Conservation (phyloP, 2,329 filamentous ascomycete genomes). For the Aureobasidium pullulans region DNA sequence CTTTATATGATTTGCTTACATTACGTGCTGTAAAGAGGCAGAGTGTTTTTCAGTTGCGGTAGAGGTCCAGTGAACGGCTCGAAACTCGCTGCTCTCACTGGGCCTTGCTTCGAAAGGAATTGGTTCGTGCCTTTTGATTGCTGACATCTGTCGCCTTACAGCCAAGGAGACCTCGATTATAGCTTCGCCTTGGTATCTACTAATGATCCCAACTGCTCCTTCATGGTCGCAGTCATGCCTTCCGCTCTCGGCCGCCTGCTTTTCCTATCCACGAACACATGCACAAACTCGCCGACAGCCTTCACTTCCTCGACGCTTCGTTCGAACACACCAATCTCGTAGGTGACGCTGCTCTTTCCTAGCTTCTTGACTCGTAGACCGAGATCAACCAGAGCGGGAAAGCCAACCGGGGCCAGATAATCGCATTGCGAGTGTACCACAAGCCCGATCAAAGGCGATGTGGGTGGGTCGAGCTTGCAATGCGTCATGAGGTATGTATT, state of each 20-base stretch:
- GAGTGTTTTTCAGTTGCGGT: not conserved
- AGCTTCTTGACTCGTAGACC: slow-evolving; percentile 76
- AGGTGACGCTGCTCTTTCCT: slow-evolving; percentile 78
- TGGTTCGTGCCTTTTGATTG: not conserved
- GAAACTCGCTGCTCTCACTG: not conserved
- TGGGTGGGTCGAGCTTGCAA: slow-evolving; percentile 64
- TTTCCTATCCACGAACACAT: slow-evolving; percentile 77
- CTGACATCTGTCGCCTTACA: not conserved
- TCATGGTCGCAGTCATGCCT: slow-evolving; percentile 57
- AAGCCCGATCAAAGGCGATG: slow-evolving; percentile 67
- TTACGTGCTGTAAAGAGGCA: not conserved
- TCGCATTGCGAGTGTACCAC: slow-evolving; percentile 81
- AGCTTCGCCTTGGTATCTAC: slow-evolving; percentile 19
- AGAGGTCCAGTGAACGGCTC: not conserved
- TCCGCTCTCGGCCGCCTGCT: slow-evolving; percentile 58
- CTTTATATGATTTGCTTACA: not conserved
- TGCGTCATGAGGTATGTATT: slow-evolving; percentile 80
- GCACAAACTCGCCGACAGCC: slow-evolving; percentile 77
- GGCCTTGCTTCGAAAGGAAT: not conserved
- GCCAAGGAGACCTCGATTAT: not conserved
- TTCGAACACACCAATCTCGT: slow-evolving; percentile 83
- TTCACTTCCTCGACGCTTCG: slow-evolving; percentile 64
- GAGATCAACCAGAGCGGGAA: slow-evolving; percentile 74
- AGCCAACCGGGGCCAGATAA: slow-evolving; percentile 74
- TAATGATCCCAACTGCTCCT: slow-evolving; percentile 31